These are phyloP conservation scores for Exophiala sp. DNA, from an alignment of 2,329 filamentous ascomycete species.

Conservation along the genomic window DNA sequence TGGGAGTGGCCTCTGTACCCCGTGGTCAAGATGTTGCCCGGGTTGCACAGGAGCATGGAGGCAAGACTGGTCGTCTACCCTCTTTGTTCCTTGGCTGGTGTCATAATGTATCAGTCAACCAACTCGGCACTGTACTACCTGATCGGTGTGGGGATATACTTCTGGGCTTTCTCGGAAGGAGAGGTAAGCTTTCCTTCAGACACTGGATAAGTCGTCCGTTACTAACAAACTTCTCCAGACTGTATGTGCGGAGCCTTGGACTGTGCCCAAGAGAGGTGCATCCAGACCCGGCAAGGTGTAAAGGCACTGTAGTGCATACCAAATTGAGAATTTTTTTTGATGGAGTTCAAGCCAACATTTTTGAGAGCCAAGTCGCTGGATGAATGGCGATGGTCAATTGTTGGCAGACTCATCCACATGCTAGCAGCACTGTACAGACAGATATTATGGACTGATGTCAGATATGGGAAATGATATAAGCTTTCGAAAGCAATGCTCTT, in stretches of 20 bases:
- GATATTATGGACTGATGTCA: too few species aligned
- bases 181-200: slow-evolving; percentile 63
- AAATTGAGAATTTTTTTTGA: too few species aligned
- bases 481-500: too few species aligned
- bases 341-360: too few species aligned
- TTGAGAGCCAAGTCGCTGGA: too few species aligned
- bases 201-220: slow-evolving; percentile 9
- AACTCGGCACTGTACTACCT: slow-evolving; percentile 91
- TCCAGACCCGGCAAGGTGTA: slow-evolving; percentile 25
- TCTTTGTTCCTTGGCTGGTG: slow-evolving; percentile 67
- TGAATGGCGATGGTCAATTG: too few species aligned
- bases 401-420: too few species aligned
- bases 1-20: slow-evolving; percentile 87
- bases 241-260: slow-evolving; percentile 68
- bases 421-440: too few species aligned
- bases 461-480: too few species aligned
- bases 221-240: slow-evolving; percentile 45
- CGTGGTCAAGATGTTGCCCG: slow-evolving; percentile 55
- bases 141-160: slow-evolving; percentile 80
- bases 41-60: slow-evolving; percentile 85
- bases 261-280: slow-evolving; percentile 55
- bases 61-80: slow-evolving; percentile 79
- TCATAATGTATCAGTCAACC: slow-evolving; percentile 85
- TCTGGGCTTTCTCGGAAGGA: slow-evolving; percentile 96
- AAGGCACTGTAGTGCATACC: too few species aligned